A percentile compares a stretch with the other conserved stretches of the same genome.
These are phyloP conservation scores for Sphaerulina musiva DNA, from an alignment of 2,329 filamentous ascomycete genomes.

Conservation along the genomic window DNA sequence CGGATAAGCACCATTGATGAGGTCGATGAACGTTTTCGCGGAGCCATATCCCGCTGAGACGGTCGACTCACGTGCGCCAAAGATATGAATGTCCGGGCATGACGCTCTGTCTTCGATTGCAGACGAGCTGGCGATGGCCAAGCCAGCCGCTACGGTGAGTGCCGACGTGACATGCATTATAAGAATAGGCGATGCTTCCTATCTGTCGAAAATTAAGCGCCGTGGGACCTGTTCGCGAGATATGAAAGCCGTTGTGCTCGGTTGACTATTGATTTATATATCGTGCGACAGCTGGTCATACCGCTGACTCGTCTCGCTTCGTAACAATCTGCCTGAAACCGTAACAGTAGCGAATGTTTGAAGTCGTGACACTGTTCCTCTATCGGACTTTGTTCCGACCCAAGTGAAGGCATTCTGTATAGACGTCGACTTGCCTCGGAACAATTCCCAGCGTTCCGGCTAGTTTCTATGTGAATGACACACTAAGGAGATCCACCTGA, in stretches of 20 bases:
- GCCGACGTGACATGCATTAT: slow-evolving; percentile 3
- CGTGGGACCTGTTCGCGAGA: background rate
- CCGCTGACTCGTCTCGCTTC: background rate
- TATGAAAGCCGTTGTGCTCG: background rate
- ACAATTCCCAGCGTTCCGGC: too few species aligned
- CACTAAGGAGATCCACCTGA: too few species aligned
- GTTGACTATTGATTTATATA: background rate
- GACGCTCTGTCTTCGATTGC: slow-evolving; percentile 5
- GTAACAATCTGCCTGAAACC: slow-evolving; percentile 3
- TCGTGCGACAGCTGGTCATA: background rate
- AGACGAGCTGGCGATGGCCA: background rate
- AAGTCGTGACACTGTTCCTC: too few species aligned
- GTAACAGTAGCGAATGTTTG: background rate
- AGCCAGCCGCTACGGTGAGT: background rate
- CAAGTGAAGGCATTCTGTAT: too few species aligned
- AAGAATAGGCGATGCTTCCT: background rate
- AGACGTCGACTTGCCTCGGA: too few species aligned
- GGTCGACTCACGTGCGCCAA: slow-evolving; percentile 42
- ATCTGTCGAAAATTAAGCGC: too few species aligned
- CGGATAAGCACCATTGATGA: slow-evolving; percentile 36
- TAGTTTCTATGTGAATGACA: too few species aligned
- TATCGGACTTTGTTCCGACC: too few species aligned
- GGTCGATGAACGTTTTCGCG: slow-evolving; percentile 37
- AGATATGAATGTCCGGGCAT: slow-evolving; percentile 42
- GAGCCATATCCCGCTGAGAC: slow-evolving; percentile 35